Base-by-base conservation (phyloP, 164 flowering plant genomes). In the Chloranthus sessilifolius region DNA sequence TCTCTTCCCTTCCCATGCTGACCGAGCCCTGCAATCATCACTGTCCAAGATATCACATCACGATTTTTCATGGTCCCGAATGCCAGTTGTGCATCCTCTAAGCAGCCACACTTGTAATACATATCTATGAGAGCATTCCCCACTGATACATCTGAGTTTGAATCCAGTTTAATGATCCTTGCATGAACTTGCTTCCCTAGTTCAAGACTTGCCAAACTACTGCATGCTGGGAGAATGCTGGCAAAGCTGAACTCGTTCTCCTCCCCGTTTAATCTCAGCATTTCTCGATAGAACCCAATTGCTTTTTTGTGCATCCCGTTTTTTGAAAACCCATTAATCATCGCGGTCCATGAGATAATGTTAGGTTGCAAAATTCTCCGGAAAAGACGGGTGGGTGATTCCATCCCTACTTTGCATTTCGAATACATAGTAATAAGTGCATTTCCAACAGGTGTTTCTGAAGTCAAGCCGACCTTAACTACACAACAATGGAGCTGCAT, bases 31-130 rank as follows among this genome's bases (percentile, higher is more conserved):
- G 84, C 62, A 16, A 87, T 72, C 74, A 84, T 42, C 0, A 94
- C 82, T 55, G 84, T 87, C 96, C 94, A 84, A 19, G 88, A 72
- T 20, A 87, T 83, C 16, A 59, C 14, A 60, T 84, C 84, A 47
- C 79, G 74, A 16, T 55, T 56, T 1, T 84, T 85, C 87, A 87
- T 87, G 58, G 80, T 85, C 30, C 50, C 34, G 38, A 87, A 84
- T 42, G 60, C 56, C 36, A 38, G 64, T 35, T 64, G 37, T 50
- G 85, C 80, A 26, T 80, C 77, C 20, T 16, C 47, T 29, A 63
- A 55, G 59, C 59, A 41, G 29, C 68, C 73, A 55, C 73, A 68
- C 47, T 68, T 68, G 46, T 47, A 56, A 60, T 68, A 68, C 63
- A 63, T 52, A 25, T 64, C 59, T 56, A 86, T 25, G 37, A 86